These are phyloP conservation scores for Wickerhamomyces pijperi DNA, from an alignment of 805 yeast genomes.

Conservation along the genomic window DNA sequence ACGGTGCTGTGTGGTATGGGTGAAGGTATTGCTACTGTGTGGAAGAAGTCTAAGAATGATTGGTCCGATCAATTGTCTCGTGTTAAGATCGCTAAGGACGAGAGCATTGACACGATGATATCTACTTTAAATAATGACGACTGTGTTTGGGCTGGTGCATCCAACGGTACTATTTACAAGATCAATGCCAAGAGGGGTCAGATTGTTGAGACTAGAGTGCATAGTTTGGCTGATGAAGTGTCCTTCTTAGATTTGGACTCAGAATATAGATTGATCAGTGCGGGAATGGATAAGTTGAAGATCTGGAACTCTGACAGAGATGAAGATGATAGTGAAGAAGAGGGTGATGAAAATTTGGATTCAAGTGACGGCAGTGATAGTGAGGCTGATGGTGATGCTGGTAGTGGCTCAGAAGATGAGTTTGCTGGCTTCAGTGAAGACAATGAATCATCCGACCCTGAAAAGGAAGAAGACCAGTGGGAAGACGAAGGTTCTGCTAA, in stretches of 20 bases:
- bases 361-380: constrained; percentile 3
- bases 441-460: neutral
- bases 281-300: constrained; percentile 73
- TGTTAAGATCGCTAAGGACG: constrained; percentile 54
- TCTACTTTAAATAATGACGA: constrained; percentile 30
- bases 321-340: constrained; percentile 20
- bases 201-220: constrained; percentile 54
- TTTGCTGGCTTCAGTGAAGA: constrained; percentile 6
- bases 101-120: constrained; percentile 60
- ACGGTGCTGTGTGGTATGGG: constrained; percentile 78
- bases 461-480: constrained; percentile 9
- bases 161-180: constrained; percentile 63
- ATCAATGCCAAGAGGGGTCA: constrained; percentile 56
- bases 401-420: no score
- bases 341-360: constrained; percentile 11
- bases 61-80: constrained; percentile 72
- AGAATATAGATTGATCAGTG: constrained; percentile 69
- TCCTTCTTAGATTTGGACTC: constrained; percentile 66
- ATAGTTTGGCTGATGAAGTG: constrained; percentile 65
- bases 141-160: constrained; percentile 68
- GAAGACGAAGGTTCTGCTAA: constrained; percentile 9
- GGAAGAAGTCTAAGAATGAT: constrained; percentile 66
- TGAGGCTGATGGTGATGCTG: constrained; percentile 11
- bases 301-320: constrained; percentile 49
- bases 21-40: constrained; percentile 77